Base-by-base conservation (phyloP, 2,329 filamentous ascomycete genomes). In the Epichloe bromicola region DNA sequence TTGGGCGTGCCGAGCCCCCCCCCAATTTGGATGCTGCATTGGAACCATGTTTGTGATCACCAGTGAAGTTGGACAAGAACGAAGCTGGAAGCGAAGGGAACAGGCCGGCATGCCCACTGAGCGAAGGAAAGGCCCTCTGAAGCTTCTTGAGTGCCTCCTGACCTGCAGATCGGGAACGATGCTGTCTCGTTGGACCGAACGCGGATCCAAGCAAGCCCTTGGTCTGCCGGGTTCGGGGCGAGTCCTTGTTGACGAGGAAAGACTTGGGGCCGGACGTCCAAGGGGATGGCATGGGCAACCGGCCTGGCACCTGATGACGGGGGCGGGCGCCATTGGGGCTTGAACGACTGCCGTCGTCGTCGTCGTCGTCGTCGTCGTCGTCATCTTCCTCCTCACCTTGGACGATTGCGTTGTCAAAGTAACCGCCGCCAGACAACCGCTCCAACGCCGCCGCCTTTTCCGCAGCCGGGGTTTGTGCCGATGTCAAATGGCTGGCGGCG, bases 391-490 rank as follows among this genome's bases (percentile, higher is more conserved):
- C 54, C 3, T 58, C 54, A 5, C 46, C 53, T 5, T 58, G 58
- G 10, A 53, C 52, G 17, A 48, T 40, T 14, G 48, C 44, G 20
- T 54, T 54, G 41, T 52, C 57, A 23, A 64, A 55, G 43, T 49
- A 53, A 2, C 56, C 56, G 14, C 41, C 55, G 17, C 63, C 63
- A 10, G 63, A 60, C 11, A 64, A 49, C 49, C 67, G 65, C 30
- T 76, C 72, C 68, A 82, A 68, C 1, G 74, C 78, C 6, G 74
- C 74, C 15, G 71, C 74, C 63, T 78, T 82, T 60, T 82, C 79
- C 30, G 72, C 70, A 4, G 76, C 77, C 5, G 78, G 75, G 0
- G 77, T 82, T 50, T 67, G 72, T 5, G 72, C 66, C 3, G 75
- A 74, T 12, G 76, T 76, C 39, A 82, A 66, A 45, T 77, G 74